These are phyloP conservation scores for Ophiocordyceps unilateralis DNA, from an alignment of 2,329 filamentous ascomycete genomes.

Conservation along the genomic window DNA sequence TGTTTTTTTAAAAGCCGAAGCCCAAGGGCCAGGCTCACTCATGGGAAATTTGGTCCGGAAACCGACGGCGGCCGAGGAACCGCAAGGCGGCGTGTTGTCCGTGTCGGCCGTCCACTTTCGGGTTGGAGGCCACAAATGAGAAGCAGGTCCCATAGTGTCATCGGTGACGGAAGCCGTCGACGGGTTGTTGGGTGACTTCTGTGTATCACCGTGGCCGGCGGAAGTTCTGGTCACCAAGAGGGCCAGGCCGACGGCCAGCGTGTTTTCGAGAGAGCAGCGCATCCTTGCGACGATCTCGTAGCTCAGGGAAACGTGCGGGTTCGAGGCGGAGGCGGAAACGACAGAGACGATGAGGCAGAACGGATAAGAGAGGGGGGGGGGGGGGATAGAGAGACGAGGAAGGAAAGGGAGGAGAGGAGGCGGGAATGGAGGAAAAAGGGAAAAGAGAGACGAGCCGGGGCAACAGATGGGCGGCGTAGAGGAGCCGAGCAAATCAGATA, in stretches of 20 bases:
- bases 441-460: background rate
- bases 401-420: background rate
- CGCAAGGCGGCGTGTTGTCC: slow-evolving; percentile 36
- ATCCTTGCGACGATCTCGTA: background rate
- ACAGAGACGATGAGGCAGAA: too few relatives aligned
- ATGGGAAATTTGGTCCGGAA: slow-evolving; percentile 35
- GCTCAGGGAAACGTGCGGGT: too few relatives aligned
- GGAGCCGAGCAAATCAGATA: background rate
- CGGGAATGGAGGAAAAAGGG: background rate
- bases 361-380: background rate
- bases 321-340: background rate
- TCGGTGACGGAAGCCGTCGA: slow-evolving; percentile 1
- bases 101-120: slow-evolving; percentile 32
- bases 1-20: background rate
- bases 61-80: slow-evolving; percentile 17
- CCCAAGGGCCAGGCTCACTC: slow-evolving; percentile 10
- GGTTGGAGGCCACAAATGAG: slow-evolving; percentile 33
- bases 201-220: background rate
- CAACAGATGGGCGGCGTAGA: background rate
- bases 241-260: slow-evolving; percentile 1
- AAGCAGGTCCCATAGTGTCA: slow-evolving; percentile 24
- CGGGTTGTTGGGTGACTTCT: slow-evolving; percentile 1
- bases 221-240: background rate
- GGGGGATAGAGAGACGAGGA: background rate
- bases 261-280: background rate